A percentile compares a stretch with the other conserved stretches of the same genome.
These are phyloP conservation scores for Picea glauca DNA, from an alignment of 75 land plant species.

Conservation along the genomic window DNA sequence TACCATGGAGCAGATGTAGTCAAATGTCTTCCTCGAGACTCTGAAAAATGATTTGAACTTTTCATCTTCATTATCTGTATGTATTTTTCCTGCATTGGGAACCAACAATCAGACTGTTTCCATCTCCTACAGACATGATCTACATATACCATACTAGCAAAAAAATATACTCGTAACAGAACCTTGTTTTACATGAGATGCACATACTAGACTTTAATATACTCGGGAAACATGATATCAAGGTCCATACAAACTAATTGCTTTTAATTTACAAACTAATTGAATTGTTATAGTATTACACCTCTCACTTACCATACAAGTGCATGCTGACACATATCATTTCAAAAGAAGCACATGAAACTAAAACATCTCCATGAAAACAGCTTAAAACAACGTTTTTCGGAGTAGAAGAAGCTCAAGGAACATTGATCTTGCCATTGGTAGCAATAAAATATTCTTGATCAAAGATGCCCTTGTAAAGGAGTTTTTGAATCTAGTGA, in stretches of 20 bases:
- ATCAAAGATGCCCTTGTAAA: neutral
- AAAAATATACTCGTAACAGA: no score
- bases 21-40: constrained; percentile 74
- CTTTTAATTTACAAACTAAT: neutral
- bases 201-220: no score
- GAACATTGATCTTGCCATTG: neutral
- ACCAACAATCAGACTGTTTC: no score
- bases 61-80: constrained; percentile 41
- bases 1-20: constrained; percentile 80
- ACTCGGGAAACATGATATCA: no score
- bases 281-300: neutral
- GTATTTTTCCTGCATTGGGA: constrained; percentile 17
- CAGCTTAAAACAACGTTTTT: neutral
- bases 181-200: no score
- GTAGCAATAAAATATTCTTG: neutral
- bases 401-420: neutral
- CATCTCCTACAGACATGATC: no score
- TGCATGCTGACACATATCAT: neutral
- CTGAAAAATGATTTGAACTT: constrained; percentile 69
- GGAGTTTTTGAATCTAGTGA: neutral
- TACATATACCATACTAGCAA: no score
- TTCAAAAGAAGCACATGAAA: neutral
- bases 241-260: neutral
- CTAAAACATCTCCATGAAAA: neutral
- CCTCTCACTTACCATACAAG: neutral